Percentiles rank a stretch among this genome's conserved stretches.
Evolutionary conservation across 495 filamentous ascomycete species (phyloP).

Genomic region (Haplographium delicatum): DNA sequence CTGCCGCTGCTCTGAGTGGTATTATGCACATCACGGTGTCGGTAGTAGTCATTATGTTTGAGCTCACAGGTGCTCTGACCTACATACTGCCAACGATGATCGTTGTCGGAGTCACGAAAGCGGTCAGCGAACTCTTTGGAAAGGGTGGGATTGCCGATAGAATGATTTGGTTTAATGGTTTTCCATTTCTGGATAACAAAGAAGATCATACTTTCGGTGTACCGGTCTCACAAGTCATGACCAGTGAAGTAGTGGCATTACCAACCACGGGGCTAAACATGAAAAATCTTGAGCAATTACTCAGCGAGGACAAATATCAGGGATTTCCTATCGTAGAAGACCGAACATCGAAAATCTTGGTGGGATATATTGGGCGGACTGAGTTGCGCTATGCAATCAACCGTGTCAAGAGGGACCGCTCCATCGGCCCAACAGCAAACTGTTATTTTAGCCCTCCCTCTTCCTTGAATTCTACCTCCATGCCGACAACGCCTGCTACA

Average conservation of each 20-base stretch:
- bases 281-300: constrained; percentile 64
- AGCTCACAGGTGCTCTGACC: constrained; percentile 87
- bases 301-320: constrained; percentile 79
- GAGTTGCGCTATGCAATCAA: constrained; percentile 93
- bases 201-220: constrained; percentile 98
- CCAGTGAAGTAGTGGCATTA: constrained; percentile 65
- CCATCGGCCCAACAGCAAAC: constrained; percentile 50
- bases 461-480: constrained; percentile 36
- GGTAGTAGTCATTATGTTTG: constrained; percentile 98
- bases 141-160: constrained; percentile 96
- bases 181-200: constrained; percentile 96
- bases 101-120: constrained; percentile 95
- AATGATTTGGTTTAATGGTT: constrained; percentile 99
- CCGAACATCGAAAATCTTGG: constrained; percentile 57
- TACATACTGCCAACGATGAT: constrained; percentile 99
- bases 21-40: constrained; percentile 98
- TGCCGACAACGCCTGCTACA: constrained; percentile 22
- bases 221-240: constrained; percentile 91
- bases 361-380: constrained; percentile 93
- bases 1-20: constrained; percentile 89
- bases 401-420: constrained; percentile 69
- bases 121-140: constrained; percentile 83
- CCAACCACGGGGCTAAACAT: constrained; percentile 72
- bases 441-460: constrained; percentile 76
- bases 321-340: constrained; percentile 93